Evolutionary conservation across 2,329 filamentous ascomycete species (phyloP).

Genomic region (Ophiognomonia clavigignenti-juglandacearum): DNA sequence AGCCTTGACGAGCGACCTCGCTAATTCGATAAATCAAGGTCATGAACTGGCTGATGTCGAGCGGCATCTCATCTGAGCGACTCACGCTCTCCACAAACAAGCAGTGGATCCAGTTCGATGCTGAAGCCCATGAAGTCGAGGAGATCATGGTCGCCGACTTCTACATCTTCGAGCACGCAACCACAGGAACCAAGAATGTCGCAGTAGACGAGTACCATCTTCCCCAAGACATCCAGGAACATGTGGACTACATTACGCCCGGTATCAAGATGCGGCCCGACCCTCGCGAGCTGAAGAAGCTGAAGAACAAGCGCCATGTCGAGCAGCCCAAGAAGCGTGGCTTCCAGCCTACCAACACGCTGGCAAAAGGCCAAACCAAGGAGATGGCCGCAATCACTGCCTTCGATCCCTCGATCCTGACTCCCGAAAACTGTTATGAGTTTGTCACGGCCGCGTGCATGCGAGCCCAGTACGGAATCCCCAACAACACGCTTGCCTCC

Average conservation of each 20-base stretch:
- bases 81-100: constrained; percentile 21
- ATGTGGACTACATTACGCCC: constrained; percentile 50
- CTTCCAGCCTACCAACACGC: constrained; percentile 5
- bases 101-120: constrained; percentile 40
- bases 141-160: constrained; percentile 34
- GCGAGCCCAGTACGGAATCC: constrained; percentile 15
- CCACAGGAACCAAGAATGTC: constrained; percentile 30
- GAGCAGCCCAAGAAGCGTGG: constrained; percentile 2
- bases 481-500: constrained; percentile 13
- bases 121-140: constrained; percentile 32
- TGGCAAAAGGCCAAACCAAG: background rate
- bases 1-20: background rate
- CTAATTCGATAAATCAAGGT: constrained; percentile 22
- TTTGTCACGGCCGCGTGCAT: constrained; percentile 18
- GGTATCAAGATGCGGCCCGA: constrained; percentile 37
- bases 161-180: constrained; percentile 34
- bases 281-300: constrained; percentile 7
- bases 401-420: constrained; percentile 3
- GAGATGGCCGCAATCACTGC: background rate
- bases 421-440: constrained; percentile 9
- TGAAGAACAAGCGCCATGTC: constrained; percentile 3
- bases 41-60: constrained; percentile 28
- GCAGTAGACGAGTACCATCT: constrained; percentile 42
- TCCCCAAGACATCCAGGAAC: constrained; percentile 36
- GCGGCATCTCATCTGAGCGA: constrained; percentile 17